These are phyloP conservation scores for Ceratobasidium theobromae DNA, from an alignment of 1,284 basidiomycete genomes.

Conservation along the genomic window DNA sequence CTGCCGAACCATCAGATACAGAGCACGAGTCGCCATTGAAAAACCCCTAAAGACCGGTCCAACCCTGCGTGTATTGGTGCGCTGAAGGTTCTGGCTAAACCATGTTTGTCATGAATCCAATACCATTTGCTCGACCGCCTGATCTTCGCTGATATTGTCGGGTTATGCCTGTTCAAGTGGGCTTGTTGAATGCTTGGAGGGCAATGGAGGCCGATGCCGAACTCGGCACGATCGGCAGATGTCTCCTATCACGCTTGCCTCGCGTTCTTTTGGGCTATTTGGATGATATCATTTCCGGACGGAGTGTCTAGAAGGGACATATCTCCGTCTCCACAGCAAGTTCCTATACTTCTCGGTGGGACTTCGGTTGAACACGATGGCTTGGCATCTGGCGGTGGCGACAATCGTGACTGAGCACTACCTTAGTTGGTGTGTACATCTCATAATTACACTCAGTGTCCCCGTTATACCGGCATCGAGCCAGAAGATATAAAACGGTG, in stretches of 20 bases:
- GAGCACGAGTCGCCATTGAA: too few species aligned
- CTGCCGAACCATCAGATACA: too few species aligned
- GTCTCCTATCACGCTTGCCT: not conserved
- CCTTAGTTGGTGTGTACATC: not conserved
- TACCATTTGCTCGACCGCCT: not conserved
- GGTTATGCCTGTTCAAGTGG: too few species aligned
- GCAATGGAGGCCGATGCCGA: too few species aligned
- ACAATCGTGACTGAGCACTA: not conserved
- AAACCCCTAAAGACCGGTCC: too few species aligned
- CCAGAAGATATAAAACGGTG: constrained; percentile 7
- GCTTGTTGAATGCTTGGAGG: too few species aligned
- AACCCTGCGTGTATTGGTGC: not conserved
- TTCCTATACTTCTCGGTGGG: constrained; percentile 15
- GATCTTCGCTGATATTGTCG: constrained; percentile 7
- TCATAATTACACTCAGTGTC: not conserved
- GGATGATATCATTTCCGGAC: not conserved
- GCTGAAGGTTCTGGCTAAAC: not conserved
- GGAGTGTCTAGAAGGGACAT: constrained; percentile 1
- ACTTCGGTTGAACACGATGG: constrained; percentile 2
- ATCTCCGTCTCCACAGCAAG: not conserved
- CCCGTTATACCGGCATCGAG: not conserved
- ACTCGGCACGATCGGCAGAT: too few species aligned
- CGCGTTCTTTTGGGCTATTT: not conserved
- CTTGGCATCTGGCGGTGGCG: not conserved
- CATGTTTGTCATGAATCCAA: not conserved